These are phyloP conservation scores for Colletotrichum sp. DNA, from an alignment of 2,329 filamentous ascomycete genomes.

Conservation along the genomic window DNA sequence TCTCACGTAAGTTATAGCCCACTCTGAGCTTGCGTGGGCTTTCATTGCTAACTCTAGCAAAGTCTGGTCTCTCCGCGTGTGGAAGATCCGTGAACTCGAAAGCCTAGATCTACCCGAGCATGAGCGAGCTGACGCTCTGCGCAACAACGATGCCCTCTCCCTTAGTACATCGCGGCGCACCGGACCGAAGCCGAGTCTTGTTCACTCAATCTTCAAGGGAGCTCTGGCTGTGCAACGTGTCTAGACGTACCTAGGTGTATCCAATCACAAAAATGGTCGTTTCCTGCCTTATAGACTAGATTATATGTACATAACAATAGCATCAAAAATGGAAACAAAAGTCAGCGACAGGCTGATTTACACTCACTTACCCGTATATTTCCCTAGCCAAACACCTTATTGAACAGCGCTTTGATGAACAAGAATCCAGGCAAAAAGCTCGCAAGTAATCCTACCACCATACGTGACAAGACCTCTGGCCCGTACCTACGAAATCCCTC, in stretches of 20 bases:
- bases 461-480: not conserved
- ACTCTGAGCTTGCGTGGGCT: rapidly evolving
- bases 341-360: not conserved
- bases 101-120: not conserved
- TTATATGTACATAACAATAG: not conserved
- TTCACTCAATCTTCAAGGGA: not conserved
- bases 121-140: not conserved
- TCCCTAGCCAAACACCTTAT: not conserved
- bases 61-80: conserved; percentile 23
- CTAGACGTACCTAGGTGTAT: not conserved
- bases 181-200: not conserved
- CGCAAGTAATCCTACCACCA: not conserved
- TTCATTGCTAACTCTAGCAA: not conserved
- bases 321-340: not conserved
- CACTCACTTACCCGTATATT: not conserved
- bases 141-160: not conserved
- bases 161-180: conserved; percentile 3
- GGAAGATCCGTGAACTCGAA: conserved; percentile 21
- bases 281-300: not conserved
- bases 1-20: conserved; percentile 40
- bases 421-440: conserved; percentile 7
- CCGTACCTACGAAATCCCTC: not conserved
- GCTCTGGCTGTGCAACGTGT: not conserved
- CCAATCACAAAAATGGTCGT: not conserved
- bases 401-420: not conserved